Evolutionary conservation across 1,284 basidiomycete species (phyloP), one percentile per base, ranked within the genome.

Genomic region (Pterulicium gracile): DNA sequence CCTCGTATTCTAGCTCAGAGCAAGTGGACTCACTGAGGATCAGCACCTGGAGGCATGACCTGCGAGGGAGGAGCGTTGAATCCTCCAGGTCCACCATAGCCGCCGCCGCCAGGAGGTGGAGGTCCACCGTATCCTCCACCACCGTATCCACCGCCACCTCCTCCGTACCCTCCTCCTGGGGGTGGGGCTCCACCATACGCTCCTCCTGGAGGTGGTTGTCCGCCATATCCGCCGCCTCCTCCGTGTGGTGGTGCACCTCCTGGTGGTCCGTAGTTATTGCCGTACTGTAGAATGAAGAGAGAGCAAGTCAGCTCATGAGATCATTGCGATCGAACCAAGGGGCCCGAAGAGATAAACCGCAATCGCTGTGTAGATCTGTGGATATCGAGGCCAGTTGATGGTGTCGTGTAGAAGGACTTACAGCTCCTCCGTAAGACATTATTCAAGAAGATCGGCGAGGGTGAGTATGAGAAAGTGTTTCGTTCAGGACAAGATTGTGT

Each of bases 21-120:
- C n/a, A 20, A 42, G 18, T n/a, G 24, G 42, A 65, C 77, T 56
- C 55, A 86, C 83, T 81, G 75, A 39, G 81, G 81, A 50, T 87
- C 83, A 17, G 79, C 75, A 39, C 80, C 81, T 12, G 77, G 69
- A 15, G 81, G 81, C 7, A 76, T 67, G n/a, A 65, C 69, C 36
- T 57, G 55, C 32, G 50, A 54, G 10, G 57, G 57, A 19, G 70
- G 52, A 2, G 70, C 62, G 13, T 20, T 20, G 49, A 79, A 80
- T 3, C 68, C 68, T 47, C 59, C 59, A 3, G 44, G 47, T 4
- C 10, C 27, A n/a, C 48, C 48, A 10, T 49, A 48, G 4, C 48
- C 46, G 22, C 46, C 47, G 13, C 24, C 39, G 34, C 44, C 44
- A 12, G 54, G 55, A 19, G 52, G 52, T n/a, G 59, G 62, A 42